These are phyloP conservation scores for Botrytis fragariae DNA, from an alignment of 2,329 filamentous ascomycete genomes.

Conservation along the genomic window DNA sequence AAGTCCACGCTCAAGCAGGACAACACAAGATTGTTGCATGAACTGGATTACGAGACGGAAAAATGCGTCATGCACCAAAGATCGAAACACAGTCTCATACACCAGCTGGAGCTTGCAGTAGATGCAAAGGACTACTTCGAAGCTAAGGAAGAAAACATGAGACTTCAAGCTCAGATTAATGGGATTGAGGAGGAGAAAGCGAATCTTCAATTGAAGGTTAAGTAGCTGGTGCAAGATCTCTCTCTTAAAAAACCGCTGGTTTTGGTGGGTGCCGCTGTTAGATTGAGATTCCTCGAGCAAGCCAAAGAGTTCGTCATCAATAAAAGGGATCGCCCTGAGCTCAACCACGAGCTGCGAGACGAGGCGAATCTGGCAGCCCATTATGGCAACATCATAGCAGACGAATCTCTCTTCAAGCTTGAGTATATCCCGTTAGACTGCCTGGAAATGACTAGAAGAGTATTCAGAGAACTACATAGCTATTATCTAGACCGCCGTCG, in stretches of 20 bases:
- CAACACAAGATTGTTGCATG: not conserved
- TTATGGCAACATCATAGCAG: not conserved
- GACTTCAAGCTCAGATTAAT: not conserved
- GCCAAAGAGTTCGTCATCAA: not conserved
- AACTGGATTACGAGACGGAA: not conserved
- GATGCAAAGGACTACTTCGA: not conserved
- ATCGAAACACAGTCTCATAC: accelerated
- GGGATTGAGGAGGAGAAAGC: not conserved
- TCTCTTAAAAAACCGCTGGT: not conserved
- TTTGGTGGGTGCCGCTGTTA: not conserved
- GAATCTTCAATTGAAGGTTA: not conserved
- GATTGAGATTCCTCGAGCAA: not conserved
- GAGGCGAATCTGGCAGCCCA: not conserved
- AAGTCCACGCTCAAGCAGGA: not conserved
- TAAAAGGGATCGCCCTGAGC: not conserved
- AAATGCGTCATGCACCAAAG: not conserved
- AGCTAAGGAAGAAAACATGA: not conserved
- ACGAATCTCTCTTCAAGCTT: not conserved
- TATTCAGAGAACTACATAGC: not conserved
- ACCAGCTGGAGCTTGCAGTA: not conserved
- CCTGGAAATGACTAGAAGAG: too few relatives aligned
- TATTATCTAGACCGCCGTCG: not conserved
- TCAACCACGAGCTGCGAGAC: not conserved
- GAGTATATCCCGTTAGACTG: not conserved
- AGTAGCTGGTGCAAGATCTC: not conserved